Base-by-base conservation (phyloP, 331 rosid genomes). In the Quercus tomentella region DNA sequence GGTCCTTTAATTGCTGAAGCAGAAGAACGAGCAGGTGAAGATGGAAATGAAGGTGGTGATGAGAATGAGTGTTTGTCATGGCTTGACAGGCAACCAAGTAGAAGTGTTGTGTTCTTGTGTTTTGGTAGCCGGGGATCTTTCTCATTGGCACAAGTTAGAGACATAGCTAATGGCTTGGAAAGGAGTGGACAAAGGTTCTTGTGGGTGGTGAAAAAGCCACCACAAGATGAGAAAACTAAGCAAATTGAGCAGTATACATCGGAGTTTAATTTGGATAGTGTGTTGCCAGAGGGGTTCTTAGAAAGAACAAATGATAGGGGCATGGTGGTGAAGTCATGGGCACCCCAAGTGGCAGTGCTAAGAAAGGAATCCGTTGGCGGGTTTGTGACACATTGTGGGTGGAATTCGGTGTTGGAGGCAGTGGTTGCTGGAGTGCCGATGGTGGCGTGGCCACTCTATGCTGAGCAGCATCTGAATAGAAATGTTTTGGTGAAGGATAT, bases 51-150 rank as follows among this genome's bases (percentile, higher is more conserved):
- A 72, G 65, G n/a, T 30, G 15, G 4, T 0, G 66, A 25, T 2
- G 49, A 6, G 21, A 68, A 73, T 49, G 63, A 81, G 3, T 87
- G 87, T 56, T 78, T 89, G 86, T 63, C 72, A 5, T 91, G 96
- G 96, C 82, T 89, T 1, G 90, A 91, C 8, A 68, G 76, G 43
- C 92, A 86, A 71, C 90, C 88, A 0, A 79, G 75, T 4, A 68
- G 69, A 74, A 91, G 92, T 16, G 96, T 89, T 3, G 76, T 89
- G 72, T 89, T 66, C 35, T 57, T 89, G 16, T 91, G 92, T 71
- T 91, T 87, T 3, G 96, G 96, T 54, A 89, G 96, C 79, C 72
- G 84, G 2, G 93, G 96, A 65, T 37, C 86, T 1, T 89, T 91
- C 79, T 31, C 88, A 0, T 73, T 68, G 4, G 1, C 30, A 1